Percentiles rank a stretch among this genome's conserved stretches.
Conservation (phyloP, 345 rosid species). For the Schrenkiella parvula region DNA sequence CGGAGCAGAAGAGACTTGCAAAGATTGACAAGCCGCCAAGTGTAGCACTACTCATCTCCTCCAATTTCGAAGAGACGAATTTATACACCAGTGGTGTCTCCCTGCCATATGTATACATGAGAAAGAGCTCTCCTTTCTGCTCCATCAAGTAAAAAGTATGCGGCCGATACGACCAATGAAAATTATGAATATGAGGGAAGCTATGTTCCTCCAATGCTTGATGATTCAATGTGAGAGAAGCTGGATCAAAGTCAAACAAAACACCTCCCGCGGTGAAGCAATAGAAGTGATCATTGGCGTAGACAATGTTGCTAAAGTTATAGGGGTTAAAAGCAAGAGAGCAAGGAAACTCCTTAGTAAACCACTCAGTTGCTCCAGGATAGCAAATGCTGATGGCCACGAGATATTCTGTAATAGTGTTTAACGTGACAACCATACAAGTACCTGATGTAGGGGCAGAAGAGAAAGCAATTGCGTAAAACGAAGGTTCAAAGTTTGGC, state of each 20-base stretch:
- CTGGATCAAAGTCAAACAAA: neutral
- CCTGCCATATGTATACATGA: neutral
- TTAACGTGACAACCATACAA: conserved; percentile 43
- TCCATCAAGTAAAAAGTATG: neutral
- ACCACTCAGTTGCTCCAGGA: conserved; percentile 52
- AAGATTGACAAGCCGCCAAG: neutral
- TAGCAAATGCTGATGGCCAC: conserved; percentile 48
- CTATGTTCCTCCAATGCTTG: neutral
- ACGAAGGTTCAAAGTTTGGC: conserved; percentile 44
- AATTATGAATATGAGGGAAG: neutral
- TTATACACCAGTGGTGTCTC: neutral
- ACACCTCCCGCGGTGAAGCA: neutral
- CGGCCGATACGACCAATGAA: neutral
- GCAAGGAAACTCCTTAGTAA: neutral
- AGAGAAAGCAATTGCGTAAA: conserved; percentile 58
- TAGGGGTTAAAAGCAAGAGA: neutral
- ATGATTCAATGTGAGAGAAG: neutral
- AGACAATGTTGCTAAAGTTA: neutral
- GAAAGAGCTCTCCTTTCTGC: neutral
- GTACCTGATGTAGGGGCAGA: conserved; percentile 46
- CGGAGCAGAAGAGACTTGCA: neutral
- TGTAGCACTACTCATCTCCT: neutral
- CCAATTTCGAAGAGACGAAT: neutral
- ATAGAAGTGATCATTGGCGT: neutral
- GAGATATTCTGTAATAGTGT: conserved; percentile 32